These are phyloP conservation scores for Candolleomyces efflorescens DNA, from an alignment of 768 basidiomycete species.

Conservation along the genomic window DNA sequence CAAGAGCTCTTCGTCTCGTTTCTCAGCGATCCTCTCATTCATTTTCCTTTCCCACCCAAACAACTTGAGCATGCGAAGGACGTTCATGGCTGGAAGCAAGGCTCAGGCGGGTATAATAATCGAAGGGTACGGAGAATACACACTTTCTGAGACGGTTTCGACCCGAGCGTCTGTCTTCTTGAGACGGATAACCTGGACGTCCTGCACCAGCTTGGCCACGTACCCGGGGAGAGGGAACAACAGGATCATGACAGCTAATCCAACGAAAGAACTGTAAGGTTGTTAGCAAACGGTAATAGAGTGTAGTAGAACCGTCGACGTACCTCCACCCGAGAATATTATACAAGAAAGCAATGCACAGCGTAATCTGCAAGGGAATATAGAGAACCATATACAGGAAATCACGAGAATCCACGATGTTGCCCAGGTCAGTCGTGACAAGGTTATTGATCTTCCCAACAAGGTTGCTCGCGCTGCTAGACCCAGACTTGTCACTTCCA, in stretches of 20 bases:
- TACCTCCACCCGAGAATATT: slow-evolving; percentile 46
- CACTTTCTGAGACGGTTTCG: slow-evolving; percentile 58
- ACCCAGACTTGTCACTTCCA: slow-evolving; percentile 1
- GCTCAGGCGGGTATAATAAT: slow-evolving; percentile 1
- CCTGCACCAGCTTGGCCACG: slow-evolving; percentile 47
- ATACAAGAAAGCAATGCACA: slow-evolving; percentile 44
- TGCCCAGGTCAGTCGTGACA: slow-evolving; percentile 58
- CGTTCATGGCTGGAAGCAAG: slow-evolving; percentile 41
- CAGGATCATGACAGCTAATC: slow-evolving; percentile 47
- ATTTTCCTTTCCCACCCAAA: slow-evolving; percentile 67
- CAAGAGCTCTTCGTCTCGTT: slow-evolving; percentile 58
- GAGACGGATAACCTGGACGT: slow-evolving; percentile 46
- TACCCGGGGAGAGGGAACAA: slow-evolving; percentile 58
- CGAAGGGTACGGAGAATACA: slow-evolving; percentile 10
- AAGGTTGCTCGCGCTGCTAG: slow-evolving; percentile 35
- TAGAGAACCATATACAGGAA: slow-evolving; percentile 32
- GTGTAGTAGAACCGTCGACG: slow-evolving; percentile 21
- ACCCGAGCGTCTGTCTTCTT: slow-evolving; percentile 57
- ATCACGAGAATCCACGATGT: slow-evolving; percentile 35
- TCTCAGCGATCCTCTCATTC: slow-evolving; percentile 46
- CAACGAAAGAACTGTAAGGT: slow-evolving; percentile 48
- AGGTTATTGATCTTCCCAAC: slow-evolving; percentile 78
- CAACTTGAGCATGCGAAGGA: slow-evolving; percentile 66
- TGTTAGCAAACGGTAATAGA: background rate
- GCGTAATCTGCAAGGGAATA: slow-evolving; percentile 36